Percentiles rank a stretch among this genome's conserved stretches.
phyloP scores from a whole-genome alignment of 2,329 filamentous ascomycete species.

The Penicillium hordei region DNA sequence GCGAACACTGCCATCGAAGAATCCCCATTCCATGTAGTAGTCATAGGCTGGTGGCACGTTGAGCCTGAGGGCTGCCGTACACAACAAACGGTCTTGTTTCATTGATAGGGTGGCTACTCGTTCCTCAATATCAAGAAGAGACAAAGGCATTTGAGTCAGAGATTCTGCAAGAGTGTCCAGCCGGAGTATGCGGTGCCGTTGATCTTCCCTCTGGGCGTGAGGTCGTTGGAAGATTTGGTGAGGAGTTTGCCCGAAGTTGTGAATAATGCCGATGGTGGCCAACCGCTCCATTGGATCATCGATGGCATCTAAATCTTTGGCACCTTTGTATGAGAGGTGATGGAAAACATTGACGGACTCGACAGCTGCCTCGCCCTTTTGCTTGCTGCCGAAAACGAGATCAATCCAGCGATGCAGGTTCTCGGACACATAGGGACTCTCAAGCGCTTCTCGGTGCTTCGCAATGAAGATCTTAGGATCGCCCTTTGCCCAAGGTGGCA shows the following conservation, averaged over 20 bases:
- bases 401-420: constrained; percentile 95
- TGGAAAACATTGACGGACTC: constrained; percentile 96
- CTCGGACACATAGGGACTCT: constrained; percentile 87
- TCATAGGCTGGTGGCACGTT: constrained; percentile 86
- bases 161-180: constrained; percentile 77
- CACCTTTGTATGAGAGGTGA: constrained; percentile 89
- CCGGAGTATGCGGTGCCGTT: constrained; percentile 62
- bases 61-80: constrained; percentile 77
- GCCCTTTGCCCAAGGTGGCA: constrained; percentile 97
- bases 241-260: constrained; percentile 97
- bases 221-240: constrained; percentile 86
- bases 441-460: constrained; percentile 92
- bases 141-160: constrained; percentile 74
- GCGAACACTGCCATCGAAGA: constrained; percentile 85
- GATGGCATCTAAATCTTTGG: constrained; percentile 88
- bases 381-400: constrained; percentile 89
- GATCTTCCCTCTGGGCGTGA: constrained; percentile 74
- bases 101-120: constrained; percentile 74
- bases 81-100: constrained; percentile 79
- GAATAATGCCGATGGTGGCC: constrained; percentile 91
- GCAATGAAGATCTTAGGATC: constrained; percentile 94
- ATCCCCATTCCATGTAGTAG: constrained; percentile 94
- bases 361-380: constrained; percentile 86
- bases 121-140: constrained; percentile 74
- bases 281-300: constrained; percentile 81